Percentiles rank a stretch among this genome's conserved stretches.
phyloP scores from a whole-genome alignment of 345 rosid genomes.

The Bruguiera gymnorhiza region DNA sequence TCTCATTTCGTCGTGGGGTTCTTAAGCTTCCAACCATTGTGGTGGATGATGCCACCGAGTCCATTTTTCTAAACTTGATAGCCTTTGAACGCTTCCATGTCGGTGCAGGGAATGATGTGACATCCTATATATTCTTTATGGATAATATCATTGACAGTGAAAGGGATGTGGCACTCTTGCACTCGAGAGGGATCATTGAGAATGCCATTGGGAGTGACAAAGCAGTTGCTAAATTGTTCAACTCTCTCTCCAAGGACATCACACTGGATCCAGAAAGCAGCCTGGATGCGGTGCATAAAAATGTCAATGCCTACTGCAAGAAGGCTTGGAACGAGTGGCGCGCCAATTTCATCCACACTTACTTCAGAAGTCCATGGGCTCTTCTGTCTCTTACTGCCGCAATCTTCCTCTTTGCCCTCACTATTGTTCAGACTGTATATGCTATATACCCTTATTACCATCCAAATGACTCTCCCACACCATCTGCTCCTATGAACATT shows the following conservation, averaged over 20 bases:
- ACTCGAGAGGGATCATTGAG: constrained; percentile 41
- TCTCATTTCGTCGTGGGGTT: constrained; percentile 34
- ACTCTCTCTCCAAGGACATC: constrained; percentile 35
- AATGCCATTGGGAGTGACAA: constrained; percentile 47
- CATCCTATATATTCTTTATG: constrained; percentile 46
- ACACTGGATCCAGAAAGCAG: constrained; percentile 34
- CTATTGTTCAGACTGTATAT: constrained; percentile 33
- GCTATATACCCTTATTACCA: constrained; percentile 25
- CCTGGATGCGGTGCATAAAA: constrained; percentile 25
- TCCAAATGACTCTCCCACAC: not conserved
- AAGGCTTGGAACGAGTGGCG: constrained; percentile 45
- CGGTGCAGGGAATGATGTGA: constrained; percentile 41
- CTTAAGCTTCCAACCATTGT: constrained; percentile 30
- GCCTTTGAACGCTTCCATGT: constrained; percentile 44
- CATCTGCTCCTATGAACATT: not conserved
- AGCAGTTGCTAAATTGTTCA: constrained; percentile 47
- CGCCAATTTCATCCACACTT: constrained; percentile 41
- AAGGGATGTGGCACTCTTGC: constrained; percentile 41
- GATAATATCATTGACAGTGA: constrained; percentile 41
- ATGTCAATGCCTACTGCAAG: constrained; percentile 33
- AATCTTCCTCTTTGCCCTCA: constrained; percentile 43
- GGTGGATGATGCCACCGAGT: constrained; percentile 36
- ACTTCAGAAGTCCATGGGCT: constrained; percentile 56
- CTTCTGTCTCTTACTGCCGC: constrained; percentile 37
- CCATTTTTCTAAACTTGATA: constrained; percentile 35